Percentiles rank a stretch among this genome's conserved stretches.
phyloP scores from a whole-genome alignment of 2,329 filamentous ascomycete genomes.

The Cadophora sp. region DNA sequence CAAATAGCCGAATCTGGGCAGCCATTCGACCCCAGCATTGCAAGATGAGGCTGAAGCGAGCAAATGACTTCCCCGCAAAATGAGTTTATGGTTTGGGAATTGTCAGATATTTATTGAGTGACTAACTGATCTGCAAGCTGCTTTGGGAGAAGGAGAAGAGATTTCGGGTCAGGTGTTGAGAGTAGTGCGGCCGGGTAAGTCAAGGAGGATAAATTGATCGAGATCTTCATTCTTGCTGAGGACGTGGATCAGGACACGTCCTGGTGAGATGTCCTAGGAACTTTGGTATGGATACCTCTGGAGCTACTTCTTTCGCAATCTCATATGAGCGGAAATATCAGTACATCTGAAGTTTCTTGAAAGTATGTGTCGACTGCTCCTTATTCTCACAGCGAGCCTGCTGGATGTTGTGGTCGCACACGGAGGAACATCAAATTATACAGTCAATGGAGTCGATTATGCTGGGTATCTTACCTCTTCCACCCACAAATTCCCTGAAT shows the following conservation, averaged over 20 bases:
- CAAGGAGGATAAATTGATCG: background rate
- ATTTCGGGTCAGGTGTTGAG: background rate
- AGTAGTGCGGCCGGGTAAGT: background rate
- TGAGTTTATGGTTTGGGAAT: background rate
- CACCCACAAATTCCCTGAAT: background rate
- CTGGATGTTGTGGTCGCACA: constrained; percentile 18
- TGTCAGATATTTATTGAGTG: background rate
- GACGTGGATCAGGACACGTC: background rate
- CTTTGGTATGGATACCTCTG: background rate
- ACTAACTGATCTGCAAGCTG: background rate
- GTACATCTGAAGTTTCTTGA: background rate
- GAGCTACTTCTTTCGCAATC: background rate
- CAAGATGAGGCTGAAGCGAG: constrained; percentile 16
- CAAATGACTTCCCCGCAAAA: constrained; percentile 21
- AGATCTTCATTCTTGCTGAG: background rate
- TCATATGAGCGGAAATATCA: background rate
- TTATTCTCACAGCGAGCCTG: constrained; percentile 10
- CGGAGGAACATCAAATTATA: constrained; percentile 33
- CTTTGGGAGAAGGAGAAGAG: background rate
- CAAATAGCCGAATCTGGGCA: constrained; percentile 25
- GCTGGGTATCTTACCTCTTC: constrained; percentile 21
- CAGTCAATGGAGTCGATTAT: constrained; percentile 28
- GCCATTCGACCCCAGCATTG: background rate
- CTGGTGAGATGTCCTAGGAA: background rate
- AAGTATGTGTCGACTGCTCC: background rate